Evolutionary conservation across 306 rosid species (phyloP).

Genomic region (Lotus japonicus): DNA sequence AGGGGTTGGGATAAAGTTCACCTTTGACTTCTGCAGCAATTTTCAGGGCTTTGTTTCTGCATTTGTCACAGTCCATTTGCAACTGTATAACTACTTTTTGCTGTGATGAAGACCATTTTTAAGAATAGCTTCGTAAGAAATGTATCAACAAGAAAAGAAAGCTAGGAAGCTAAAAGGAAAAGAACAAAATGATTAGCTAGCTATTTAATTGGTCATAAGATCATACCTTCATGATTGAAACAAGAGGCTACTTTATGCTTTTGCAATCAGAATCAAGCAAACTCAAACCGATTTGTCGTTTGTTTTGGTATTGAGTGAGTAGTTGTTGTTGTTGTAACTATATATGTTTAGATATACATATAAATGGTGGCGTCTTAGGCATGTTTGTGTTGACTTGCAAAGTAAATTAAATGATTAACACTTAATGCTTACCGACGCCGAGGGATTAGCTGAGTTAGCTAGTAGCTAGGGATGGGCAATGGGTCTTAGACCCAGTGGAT

Average conservation of each 20-base stretch:
- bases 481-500: too few relatives aligned
- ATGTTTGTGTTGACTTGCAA: background rate
- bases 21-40: conserved; percentile 26
- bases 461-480: too few relatives aligned
- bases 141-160: too few relatives aligned
- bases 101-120: conserved; percentile 15
- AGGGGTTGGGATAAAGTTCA: background rate
- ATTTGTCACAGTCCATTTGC: conserved; percentile 24
- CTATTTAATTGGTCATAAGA: too few relatives aligned
- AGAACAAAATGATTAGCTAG: too few relatives aligned
- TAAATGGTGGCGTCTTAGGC: background rate
- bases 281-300: background rate
- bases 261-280: background rate
- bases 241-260: background rate
- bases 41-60: conserved; percentile 32
- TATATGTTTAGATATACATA: background rate
- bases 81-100: conserved; percentile 21
- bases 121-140: background rate
- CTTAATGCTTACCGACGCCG: background rate
- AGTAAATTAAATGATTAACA: too few relatives aligned
- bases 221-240: conserved; percentile 25
- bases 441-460: background rate
- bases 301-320: background rate
- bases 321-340: background rate
- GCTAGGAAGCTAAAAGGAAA: too few relatives aligned